These are phyloP conservation scores for Marasmius fiardii DNA, from an alignment of 1,284 basidiomycete species.

Conservation along the genomic window DNA sequence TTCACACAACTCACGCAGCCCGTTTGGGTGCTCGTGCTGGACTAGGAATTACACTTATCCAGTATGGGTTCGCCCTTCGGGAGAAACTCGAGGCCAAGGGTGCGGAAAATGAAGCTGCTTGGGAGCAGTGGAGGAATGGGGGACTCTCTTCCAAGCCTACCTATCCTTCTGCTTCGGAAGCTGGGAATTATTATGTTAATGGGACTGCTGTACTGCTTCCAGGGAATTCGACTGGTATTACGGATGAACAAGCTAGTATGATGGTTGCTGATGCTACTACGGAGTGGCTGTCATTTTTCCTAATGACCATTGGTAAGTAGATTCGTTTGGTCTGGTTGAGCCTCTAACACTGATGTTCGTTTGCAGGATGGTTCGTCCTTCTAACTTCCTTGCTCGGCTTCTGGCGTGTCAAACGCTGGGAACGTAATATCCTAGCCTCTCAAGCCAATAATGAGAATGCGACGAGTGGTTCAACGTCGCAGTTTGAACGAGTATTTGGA, in stretches of 20 bases:
- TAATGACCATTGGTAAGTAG: conserved; percentile 82
- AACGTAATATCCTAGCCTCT: conserved; percentile 65
- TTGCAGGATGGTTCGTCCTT: conserved; percentile 84
- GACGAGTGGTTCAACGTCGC: conserved; percentile 23
- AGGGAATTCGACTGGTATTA: conserved; percentile 25
- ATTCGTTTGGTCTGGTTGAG: conserved; percentile 3
- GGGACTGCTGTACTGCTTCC: conserved; percentile 20
- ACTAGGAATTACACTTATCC: conserved; percentile 92
- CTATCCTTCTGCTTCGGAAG: conserved; percentile 42
- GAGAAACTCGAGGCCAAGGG: conserved; percentile 29
- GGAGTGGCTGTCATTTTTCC: conserved; percentile 90
- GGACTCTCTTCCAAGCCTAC: conserved; percentile 34
- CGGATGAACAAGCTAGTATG: conserved; percentile 37
- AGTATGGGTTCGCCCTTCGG: conserved; percentile 89
- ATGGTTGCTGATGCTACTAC: conserved; percentile 55
- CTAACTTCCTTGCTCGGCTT: conserved; percentile 86
- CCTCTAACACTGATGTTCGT: neutral
- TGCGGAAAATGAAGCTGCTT: conserved; percentile 20
- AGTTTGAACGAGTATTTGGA: conserved; percentile 45
- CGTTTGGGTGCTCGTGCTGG: conserved; percentile 94
- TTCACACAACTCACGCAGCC: conserved; percentile 94
- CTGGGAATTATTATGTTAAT: conserved; percentile 40
- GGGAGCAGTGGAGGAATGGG: conserved; percentile 25
- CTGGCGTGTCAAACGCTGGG: conserved; percentile 91
- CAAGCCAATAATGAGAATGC: conserved; percentile 27